Evolutionary conservation across 208 protist species (phyloP), one percentile per base, ranked within the genome.

Genomic region (Leishmania aethiopica): DNA sequence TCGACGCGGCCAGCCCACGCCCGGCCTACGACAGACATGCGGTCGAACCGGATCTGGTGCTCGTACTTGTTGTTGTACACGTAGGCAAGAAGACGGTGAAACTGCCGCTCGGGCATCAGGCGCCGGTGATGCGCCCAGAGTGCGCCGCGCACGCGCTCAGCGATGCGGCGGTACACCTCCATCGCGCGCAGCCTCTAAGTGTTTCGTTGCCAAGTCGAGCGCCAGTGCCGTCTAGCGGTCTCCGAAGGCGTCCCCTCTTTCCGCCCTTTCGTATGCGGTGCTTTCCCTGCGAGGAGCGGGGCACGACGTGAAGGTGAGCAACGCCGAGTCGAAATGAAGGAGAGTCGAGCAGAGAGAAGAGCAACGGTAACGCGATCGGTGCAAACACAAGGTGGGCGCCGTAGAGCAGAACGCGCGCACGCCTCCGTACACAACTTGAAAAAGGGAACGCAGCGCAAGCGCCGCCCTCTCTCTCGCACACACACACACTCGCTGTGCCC

Each of bases 21-120:
- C 10, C 78, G 85, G 7, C 96, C 96, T 6, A 97, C 93, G 11
- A 97, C 92, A 40, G 91, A 88, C 96, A 98, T 98, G 77, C 89
- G 78, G 77, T 98, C 96, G 66, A 98, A 96, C 1, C 96, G 94
- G 37, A 98, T 95, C 74, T 98, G 96, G 67, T 98, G 90, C 86
- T 98, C 96, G 88, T 98, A 98, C 86, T 98, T 98, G 90, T 98
- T 97, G 84, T 97, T 97, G 85, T 98, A 98, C 15, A 98, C 96
- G 84, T 96, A 98, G 17, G 94, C 96, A 25, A 98, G 86, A 69
- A 98, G 97, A 84, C 96, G 94, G 66, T 98, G 94, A 75, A 96
- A 96, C 84, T 98, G 96, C 0, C 96, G 88, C 85, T 98, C 94
- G 0, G 96, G 90, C 93, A 98, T 95, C 49, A 98, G 91, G 32